Percentiles rank a stretch among this genome's conserved stretches.
Conservation (phyloP, 148 eudicot genomes). For the Rhododendron ovatum region DNA sequence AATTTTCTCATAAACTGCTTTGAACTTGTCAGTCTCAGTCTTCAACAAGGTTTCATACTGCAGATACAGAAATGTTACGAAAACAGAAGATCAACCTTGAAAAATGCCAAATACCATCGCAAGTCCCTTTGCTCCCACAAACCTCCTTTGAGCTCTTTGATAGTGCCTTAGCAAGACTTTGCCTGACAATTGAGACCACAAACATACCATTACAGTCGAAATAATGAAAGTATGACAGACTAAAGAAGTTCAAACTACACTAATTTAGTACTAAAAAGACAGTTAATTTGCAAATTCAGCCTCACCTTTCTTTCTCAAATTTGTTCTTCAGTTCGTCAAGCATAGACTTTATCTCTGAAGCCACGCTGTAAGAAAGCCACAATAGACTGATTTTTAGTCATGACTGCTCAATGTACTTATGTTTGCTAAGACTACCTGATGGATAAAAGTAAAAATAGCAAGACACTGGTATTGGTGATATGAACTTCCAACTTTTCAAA, state of each 20-base stretch:
- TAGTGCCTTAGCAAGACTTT: slow-evolving; percentile 67
- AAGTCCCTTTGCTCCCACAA: slow-evolving; percentile 8
- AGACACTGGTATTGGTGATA: background rate
- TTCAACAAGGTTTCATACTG: slow-evolving; percentile 85
- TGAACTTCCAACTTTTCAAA: background rate
- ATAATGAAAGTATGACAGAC: background rate
- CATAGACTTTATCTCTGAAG: slow-evolving; percentile 67
- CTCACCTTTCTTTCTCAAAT: slow-evolving; percentile 87
- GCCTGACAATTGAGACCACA: slow-evolving; percentile 39
- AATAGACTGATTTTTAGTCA: background rate
- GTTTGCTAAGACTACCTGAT: background rate
- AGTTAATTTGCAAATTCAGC: slow-evolving; percentile 4
- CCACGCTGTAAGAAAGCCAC: slow-evolving; percentile 41
- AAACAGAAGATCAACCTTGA: background rate
- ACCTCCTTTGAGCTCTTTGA: slow-evolving; percentile 95
- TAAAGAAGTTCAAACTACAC: background rate
- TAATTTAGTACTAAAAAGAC: background rate
- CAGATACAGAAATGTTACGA: slow-evolving; percentile 6
- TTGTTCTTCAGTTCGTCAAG: slow-evolving; percentile 73
- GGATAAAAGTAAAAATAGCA: background rate
- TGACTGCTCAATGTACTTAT: background rate
- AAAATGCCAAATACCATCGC: slow-evolving; percentile 1
- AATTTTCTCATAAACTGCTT: slow-evolving; percentile 64
- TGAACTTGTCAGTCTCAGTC: slow-evolving; percentile 69
- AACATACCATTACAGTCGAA: background rate